Percentiles rank a stretch among this genome's conserved stretches.
Conservation (phyloP, 2,329 filamentous ascomycete species). For the Aspergillus proliferans region DNA sequence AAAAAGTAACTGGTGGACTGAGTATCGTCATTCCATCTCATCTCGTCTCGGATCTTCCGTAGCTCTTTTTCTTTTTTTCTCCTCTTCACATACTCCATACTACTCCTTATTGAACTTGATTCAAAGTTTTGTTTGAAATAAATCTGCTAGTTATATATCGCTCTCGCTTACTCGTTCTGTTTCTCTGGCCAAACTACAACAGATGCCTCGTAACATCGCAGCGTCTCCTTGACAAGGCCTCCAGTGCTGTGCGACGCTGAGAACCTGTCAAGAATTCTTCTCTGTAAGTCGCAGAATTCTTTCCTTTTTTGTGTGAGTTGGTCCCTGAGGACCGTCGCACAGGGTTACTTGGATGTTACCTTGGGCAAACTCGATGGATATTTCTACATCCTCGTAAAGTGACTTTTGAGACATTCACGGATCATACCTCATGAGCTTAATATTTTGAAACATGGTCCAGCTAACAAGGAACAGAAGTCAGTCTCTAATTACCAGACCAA, state of each 20-base stretch:
- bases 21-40: neutral
- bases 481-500: constrained; percentile 52
- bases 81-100: neutral
- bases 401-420: no score
- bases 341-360: no score
- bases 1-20: neutral
- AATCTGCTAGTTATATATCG: neutral
- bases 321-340: no score
- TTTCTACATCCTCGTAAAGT: no score
- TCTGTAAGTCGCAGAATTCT: neutral
- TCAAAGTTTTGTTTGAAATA: neutral
- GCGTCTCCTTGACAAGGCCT: neutral
- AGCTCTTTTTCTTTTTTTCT: neutral
- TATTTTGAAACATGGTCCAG: constrained; percentile 47
- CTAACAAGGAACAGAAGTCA: constrained; percentile 55
- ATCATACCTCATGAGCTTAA: neutral
- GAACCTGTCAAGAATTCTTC: neutral
- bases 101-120: neutral
- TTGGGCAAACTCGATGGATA: no score
- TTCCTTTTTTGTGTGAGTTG: neutral
- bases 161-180: neutral
- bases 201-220: neutral
- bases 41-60: neutral
- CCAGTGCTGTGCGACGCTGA: neutral
- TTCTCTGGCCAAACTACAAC: neutral